phyloP scores from a whole-genome alignment of 139 green algal species.

The Chlamydomonas schloesseri region DNA sequence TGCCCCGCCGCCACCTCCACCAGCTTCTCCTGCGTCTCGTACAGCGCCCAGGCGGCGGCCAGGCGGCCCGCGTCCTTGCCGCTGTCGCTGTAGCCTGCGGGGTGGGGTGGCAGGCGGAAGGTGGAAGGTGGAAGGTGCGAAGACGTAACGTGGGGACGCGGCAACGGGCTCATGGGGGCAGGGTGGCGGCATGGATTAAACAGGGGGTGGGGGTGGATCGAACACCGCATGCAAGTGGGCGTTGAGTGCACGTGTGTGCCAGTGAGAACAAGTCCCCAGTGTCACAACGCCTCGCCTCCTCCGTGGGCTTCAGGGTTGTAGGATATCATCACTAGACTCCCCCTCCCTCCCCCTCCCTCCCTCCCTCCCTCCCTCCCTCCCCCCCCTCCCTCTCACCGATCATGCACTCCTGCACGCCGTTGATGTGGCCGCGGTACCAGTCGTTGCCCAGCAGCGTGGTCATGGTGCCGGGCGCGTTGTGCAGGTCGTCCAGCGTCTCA shows the following conservation, averaged over 20 bases:
- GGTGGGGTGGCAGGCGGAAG: background rate
- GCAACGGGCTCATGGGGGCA: too few species aligned
- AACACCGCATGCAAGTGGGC: too few species aligned
- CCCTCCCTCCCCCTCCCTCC: too few species aligned
- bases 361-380: conserved; percentile 50
- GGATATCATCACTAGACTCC: too few species aligned
- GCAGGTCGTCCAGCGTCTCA: conserved; percentile 95
- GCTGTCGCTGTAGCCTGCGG: conserved; percentile 89
- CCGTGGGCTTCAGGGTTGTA: too few species aligned
- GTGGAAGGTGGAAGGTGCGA: too few species aligned
- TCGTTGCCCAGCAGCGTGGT: conserved; percentile 64
- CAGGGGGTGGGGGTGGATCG: too few species aligned
- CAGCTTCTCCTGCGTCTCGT: conserved; percentile 61
- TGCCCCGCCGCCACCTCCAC: conserved; percentile 40
- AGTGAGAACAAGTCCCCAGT: too few species aligned
- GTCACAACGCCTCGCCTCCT: too few species aligned
- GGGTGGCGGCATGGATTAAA: too few species aligned
- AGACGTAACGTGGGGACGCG: too few species aligned
- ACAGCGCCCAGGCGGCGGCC: conserved; percentile 95
- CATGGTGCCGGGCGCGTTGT: conserved; percentile 76
- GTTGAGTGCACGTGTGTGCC: too few species aligned
- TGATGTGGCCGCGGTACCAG: conserved; percentile 82
- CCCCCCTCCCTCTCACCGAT: conserved; percentile 46
- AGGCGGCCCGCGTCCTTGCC: conserved; percentile 97
- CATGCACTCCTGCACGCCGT: conserved; percentile 70